Evolutionary conservation across 2,329 filamentous ascomycete species (phyloP).

Genomic region (Arthrobotrys megalospora): DNA sequence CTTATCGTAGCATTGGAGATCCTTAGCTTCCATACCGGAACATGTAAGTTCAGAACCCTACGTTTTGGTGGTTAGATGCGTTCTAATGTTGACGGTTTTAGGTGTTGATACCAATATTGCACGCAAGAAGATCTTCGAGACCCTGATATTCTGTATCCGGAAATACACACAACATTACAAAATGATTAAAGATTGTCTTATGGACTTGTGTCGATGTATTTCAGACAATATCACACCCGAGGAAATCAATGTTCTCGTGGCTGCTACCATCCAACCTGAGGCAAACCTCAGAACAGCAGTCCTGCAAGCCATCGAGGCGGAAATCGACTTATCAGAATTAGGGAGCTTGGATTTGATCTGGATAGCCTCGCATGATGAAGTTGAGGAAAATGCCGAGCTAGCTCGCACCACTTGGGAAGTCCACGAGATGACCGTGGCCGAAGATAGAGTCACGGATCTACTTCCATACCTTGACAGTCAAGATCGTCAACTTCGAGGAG

Average conservation of each 20-base stretch:
- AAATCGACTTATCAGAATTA: conserved; percentile 90
- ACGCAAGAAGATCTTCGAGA: conserved; percentile 79
- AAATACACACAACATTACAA: conserved; percentile 94
- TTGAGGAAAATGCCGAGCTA: conserved; percentile 86
- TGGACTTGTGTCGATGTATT: conserved; percentile 86
- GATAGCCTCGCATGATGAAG: conserved; percentile 92
- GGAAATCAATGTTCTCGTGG: conserved; percentile 83
- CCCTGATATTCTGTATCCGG: conserved; percentile 86
- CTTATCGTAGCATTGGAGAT: conserved; percentile 90
- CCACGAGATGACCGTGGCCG: conserved; percentile 80
- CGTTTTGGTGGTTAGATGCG: neutral
- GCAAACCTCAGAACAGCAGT: conserved; percentile 85
- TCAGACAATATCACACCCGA: conserved; percentile 81
- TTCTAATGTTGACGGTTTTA: conserved; percentile 56
- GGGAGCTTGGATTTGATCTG: conserved; percentile 91
- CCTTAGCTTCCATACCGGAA: conserved; percentile 86
- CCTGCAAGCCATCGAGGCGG: conserved; percentile 88
- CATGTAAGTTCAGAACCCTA: conserved; percentile 71
- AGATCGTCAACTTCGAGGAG: conserved; percentile 85
- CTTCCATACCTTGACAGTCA: conserved; percentile 84
- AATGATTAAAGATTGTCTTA: conserved; percentile 90
- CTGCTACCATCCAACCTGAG: conserved; percentile 84
- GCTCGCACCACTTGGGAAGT: conserved; percentile 95
- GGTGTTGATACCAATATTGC: conserved; percentile 69
- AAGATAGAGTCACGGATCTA: conserved; percentile 77